Conservation (phyloP, 2,329 filamentous ascomycete genomes). For the Trichoderma afroharzianum region DNA sequence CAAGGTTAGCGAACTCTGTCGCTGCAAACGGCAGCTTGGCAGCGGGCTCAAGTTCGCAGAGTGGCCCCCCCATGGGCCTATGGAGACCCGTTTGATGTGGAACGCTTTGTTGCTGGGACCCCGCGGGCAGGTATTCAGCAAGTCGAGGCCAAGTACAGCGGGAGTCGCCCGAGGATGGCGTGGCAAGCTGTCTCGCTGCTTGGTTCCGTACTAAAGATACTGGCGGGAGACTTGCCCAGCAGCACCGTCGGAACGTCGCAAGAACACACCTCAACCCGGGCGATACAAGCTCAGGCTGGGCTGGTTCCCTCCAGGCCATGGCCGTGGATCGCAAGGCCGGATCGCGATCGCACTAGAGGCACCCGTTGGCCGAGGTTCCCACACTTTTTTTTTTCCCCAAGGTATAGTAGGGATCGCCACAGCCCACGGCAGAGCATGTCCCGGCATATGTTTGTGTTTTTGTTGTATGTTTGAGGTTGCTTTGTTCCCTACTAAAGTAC, state of each 20-base stretch:
- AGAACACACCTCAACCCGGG: neutral
- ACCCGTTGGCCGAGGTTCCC: neutral
- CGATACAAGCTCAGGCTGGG: neutral
- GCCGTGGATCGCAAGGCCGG: slow-evolving; percentile 4
- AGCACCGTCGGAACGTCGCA: neutral
- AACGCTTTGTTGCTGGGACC: neutral
- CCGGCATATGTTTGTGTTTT: neutral
- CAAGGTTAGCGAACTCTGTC: neutral
- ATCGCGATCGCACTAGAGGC: slow-evolving; percentile 12
- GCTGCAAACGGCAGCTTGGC: neutral
- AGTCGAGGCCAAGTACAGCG: neutral
- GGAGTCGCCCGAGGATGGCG: neutral
- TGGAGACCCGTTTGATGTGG: neutral
- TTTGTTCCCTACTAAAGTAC: too few relatives aligned
- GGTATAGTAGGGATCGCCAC: slow-evolving; percentile 2
- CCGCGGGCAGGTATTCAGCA: neutral
- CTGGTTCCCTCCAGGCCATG: neutral
- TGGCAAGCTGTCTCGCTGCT: neutral
- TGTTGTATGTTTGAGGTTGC: neutral
- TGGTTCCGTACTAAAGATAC: neutral
- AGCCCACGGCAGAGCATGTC: neutral
- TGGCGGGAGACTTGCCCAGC: neutral
- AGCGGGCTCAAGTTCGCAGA: neutral
- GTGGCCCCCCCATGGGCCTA: neutral
- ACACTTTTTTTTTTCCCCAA: neutral